These are phyloP conservation scores for Podospora appendiculata DNA, from an alignment of 495 filamentous ascomycete species.

Conservation along the genomic window DNA sequence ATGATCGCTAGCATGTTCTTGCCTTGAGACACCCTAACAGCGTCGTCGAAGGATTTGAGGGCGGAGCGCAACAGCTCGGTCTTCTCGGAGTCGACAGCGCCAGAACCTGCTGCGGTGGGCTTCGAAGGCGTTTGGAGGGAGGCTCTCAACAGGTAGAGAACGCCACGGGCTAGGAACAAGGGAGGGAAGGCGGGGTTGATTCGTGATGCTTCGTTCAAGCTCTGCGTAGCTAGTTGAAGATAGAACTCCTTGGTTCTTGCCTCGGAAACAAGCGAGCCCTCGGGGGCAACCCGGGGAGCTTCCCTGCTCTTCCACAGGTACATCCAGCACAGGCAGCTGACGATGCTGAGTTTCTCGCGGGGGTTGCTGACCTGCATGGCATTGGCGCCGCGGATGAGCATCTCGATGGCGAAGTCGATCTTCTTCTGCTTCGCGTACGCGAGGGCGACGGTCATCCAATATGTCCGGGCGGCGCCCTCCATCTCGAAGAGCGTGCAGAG, in stretches of 20 bases:
- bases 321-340: slow-evolving; percentile 85
- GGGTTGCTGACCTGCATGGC: slow-evolving; percentile 62
- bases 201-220: slow-evolving; percentile 87
- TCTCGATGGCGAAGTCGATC: slow-evolving; percentile 89
- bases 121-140: slow-evolving; percentile 75
- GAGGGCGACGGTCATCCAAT: slow-evolving; percentile 92
- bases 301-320: slow-evolving; percentile 86
- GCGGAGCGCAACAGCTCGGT: slow-evolving; percentile 73
- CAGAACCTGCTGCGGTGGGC: slow-evolving; percentile 29
- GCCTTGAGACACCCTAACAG: slow-evolving; percentile 69
- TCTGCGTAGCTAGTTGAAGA: slow-evolving; percentile 80
- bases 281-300: slow-evolving; percentile 68
- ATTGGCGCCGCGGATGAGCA: slow-evolving; percentile 72
- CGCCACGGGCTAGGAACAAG: slow-evolving; percentile 83
- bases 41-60: slow-evolving; percentile 87
- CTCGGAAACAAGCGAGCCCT: slow-evolving; percentile 54
- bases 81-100: slow-evolving; percentile 64
- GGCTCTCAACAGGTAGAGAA: slow-evolving; percentile 78
- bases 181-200: slow-evolving; percentile 87
- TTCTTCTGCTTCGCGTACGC: slow-evolving; percentile 97
- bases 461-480: slow-evolving; percentile 75
- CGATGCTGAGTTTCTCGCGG: slow-evolving; percentile 78
- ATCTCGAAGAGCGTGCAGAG: slow-evolving; percentile 90
- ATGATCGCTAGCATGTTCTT: slow-evolving; percentile 86
- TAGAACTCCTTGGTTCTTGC: slow-evolving; percentile 86